Percentiles rank a stretch among this genome's conserved stretches.
phyloP scores from a whole-genome alignment of 2,329 filamentous ascomycete genomes.

The Colletotrichum sp. region DNA sequence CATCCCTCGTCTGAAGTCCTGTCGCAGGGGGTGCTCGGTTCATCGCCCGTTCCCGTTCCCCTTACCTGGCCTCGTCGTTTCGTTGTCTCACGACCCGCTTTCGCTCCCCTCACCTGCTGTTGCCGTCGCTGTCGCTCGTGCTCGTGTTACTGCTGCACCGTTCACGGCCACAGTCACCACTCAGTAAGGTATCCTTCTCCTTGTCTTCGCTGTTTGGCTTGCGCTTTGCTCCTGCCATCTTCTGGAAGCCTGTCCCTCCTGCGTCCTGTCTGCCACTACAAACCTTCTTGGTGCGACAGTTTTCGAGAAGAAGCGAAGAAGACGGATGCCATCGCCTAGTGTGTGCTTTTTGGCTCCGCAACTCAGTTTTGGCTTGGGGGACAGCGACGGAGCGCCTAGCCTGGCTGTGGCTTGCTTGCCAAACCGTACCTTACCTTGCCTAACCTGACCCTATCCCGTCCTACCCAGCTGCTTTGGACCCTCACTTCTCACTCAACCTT shows the following conservation, averaged over 20 bases:
- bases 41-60: conserved; percentile 14
- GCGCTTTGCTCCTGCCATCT: neutral
- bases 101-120: neutral
- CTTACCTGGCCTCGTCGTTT: neutral
- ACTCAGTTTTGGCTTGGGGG: neutral
- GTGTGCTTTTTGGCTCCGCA: neutral
- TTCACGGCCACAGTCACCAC: neutral
- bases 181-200: neutral
- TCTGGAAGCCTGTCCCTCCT: conserved; percentile 8
- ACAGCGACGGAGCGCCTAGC: neutral
- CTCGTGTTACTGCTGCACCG: neutral
- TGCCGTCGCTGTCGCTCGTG: neutral
- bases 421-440: neutral
- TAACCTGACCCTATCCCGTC: neutral
- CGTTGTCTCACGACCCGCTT: conserved; percentile 11
- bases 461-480: conserved; percentile 7
- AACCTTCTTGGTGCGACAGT: neutral
- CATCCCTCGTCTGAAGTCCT: conserved; percentile 14
- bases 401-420: neutral
- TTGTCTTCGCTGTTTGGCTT: neutral
- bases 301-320: conserved; percentile 10
- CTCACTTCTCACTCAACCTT: conserved; percentile 10
- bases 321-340: neutral
- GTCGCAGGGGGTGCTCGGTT: conserved; percentile 16
- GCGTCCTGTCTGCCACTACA: neutral